Percentiles rank a stretch among this genome's conserved stretches.
Evolutionary conservation across 108 stramenopile species (phyloP).

Genomic region (Fragilariopsis cylindrus): DNA sequence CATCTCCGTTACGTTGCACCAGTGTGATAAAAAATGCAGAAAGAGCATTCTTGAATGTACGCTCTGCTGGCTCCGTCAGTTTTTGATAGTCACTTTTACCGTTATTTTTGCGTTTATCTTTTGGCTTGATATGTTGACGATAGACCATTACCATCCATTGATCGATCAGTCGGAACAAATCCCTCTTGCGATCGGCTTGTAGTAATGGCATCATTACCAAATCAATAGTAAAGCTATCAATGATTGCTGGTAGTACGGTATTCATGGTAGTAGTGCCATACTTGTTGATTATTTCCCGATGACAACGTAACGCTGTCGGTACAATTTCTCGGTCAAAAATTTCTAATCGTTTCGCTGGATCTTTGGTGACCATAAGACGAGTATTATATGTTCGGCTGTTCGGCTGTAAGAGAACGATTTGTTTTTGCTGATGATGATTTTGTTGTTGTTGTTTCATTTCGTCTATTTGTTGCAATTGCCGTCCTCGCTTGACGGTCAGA

Average conservation of each 20-base stretch:
- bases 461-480: too few relatives aligned
- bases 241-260: slow-evolving; percentile 15
- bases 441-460: too few relatives aligned
- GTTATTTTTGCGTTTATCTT: not conserved
- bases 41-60: slow-evolving; percentile 49
- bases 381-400: slow-evolving; percentile 74
- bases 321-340: slow-evolving; percentile 25
- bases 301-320: not conserved
- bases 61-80: not conserved
- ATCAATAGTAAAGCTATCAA: slow-evolving; percentile 75
- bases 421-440: not conserved
- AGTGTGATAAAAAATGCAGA: slow-evolving; percentile 63
- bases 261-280: not conserved
- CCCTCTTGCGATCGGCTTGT: slow-evolving; percentile 34
- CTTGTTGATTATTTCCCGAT: not conserved
- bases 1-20: slow-evolving; percentile 43
- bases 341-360: slow-evolving; percentile 9
- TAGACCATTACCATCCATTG: slow-evolving; percentile 17
- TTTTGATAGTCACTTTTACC: not conserved
- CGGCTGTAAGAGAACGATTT: slow-evolving; percentile 24
- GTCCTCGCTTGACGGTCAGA: slow-evolving; percentile 14
- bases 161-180: slow-evolving; percentile 20
- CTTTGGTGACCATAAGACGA: slow-evolving; percentile 37
- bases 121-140: not conserved
- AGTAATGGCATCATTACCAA: slow-evolving; percentile 56